A percentile compares a stretch with the other conserved stretches of the same genome.
Conservation (phyloP, 164 flowering plant species). For the Macadamia integrifolia region DNA sequence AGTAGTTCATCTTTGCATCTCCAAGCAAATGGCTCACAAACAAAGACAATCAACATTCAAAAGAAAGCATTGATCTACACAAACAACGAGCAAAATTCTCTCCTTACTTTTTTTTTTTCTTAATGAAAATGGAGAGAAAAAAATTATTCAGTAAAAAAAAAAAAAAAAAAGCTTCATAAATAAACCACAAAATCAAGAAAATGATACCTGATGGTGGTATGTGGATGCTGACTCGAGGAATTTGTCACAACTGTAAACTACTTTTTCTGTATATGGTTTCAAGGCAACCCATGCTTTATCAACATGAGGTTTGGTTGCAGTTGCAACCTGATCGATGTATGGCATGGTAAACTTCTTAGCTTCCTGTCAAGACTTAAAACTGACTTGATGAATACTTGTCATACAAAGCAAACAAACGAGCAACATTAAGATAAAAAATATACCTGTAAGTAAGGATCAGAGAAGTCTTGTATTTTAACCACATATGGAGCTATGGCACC, state of each 20-base stretch:
- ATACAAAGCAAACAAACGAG: not conserved
- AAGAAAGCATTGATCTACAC: no score
- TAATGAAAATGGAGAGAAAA: no score
- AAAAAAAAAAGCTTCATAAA: no score
- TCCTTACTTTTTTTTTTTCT: no score
- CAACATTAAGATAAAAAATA: not conserved
- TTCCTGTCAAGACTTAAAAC: constrained; percentile 40
- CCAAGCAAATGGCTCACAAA: no score
- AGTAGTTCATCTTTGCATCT: no score
- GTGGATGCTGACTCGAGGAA: constrained; percentile 57
- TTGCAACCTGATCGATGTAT: constrained; percentile 59
- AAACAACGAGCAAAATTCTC: no score
- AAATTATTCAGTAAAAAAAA: no score
- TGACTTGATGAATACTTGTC: not conserved
- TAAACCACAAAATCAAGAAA: no score
- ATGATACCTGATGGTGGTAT: constrained; percentile 67
- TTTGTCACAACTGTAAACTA: constrained; percentile 43
- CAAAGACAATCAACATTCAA: no score
- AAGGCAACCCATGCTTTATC: constrained; percentile 49
- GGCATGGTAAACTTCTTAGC: constrained; percentile 74
- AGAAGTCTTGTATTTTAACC: constrained; percentile 50
- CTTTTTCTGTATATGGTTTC: constrained; percentile 69
- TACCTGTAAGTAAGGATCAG: constrained; percentile 81
- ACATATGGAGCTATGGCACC: constrained; percentile 54
- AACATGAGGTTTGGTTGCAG: constrained; percentile 69